Base-by-base conservation (phyloP, 1,284 basidiomycete species). In the Moniliophthora roreri region DNA sequence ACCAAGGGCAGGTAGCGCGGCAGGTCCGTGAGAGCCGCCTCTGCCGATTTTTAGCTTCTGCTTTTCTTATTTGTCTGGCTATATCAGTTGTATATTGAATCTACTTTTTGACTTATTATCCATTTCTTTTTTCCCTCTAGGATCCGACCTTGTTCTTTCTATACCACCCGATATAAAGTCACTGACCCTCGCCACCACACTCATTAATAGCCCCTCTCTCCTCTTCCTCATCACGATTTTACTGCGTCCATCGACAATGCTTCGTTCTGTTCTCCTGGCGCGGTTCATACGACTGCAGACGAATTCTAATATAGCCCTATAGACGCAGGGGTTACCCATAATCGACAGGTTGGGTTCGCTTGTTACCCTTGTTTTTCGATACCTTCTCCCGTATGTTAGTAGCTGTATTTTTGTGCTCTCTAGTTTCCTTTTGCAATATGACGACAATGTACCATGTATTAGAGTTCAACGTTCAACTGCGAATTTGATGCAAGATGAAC, bases 1-100 rank as follows among this genome's bases (percentile, higher is more conserved):
- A 46, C 64, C 60, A 26, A 58, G 68, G 42, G 58, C 70, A 8
- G 72, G 71, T 39, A 74, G 74, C 52, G 66, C 61, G 35, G 58
- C 66, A 51, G 60, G 54, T 53, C 20, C 34, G 15, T 16, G 49
- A 52, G 41, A 39, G 40, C 41, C 41, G 35, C 38, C 50, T 51
- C 15, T 44, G 18, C 36, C 24, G 37, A 39, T 18, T 15, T 32
- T 35, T 9, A 34, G 44, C 26, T 49, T 32, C 40, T 45, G 28
- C 37, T 48, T 37, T 44, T 26, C 20, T 47, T 44, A 49, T 54
- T 49, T 56, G 44, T 18, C 18, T 42, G 57, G 54, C 51, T 35
- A 51, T 48, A 56, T 37, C 48, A 49, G 46, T 28, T 56, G 54
- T 52, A 49, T 54, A 54, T 50, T 45, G 6, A 42, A 45, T 51